phyloP scores from a whole-genome alignment of 257 asterid genomes.

The Petrea volubilis region DNA sequence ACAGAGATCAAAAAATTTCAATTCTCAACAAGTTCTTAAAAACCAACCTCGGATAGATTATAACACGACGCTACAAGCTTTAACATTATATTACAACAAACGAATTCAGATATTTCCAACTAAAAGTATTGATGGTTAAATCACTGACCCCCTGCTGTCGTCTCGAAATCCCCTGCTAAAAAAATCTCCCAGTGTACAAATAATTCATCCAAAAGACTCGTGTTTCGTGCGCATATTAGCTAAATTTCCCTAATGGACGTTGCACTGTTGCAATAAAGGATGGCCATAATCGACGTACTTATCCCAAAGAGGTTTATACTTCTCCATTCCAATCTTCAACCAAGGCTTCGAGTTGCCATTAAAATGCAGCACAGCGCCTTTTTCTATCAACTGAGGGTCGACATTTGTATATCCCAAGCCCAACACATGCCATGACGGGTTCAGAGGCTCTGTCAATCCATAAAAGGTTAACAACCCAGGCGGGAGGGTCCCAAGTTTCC shows the following conservation, averaged over 20 bases:
- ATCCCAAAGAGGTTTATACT: conserved; percentile 67
- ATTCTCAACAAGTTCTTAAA: conserved; percentile 3
- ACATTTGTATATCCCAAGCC: conserved; percentile 67
- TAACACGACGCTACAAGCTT: conserved; percentile 30
- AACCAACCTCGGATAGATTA: conserved; percentile 12
- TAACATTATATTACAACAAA: conserved; percentile 37
- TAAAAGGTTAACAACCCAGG: conserved; percentile 65
- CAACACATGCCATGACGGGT: conserved; percentile 65
- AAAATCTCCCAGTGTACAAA: conserved; percentile 32
- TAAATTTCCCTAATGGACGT: conserved; percentile 38
- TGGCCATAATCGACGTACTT: conserved; percentile 57
- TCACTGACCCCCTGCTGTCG: conserved; percentile 21
- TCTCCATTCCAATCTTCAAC: conserved; percentile 71
- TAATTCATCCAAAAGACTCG: conserved; percentile 20
- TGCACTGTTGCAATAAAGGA: conserved; percentile 57
- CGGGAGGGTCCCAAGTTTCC: conserved; percentile 73
- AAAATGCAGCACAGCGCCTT: conserved; percentile 68
- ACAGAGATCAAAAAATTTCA: not conserved
- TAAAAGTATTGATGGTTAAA: conserved; percentile 20
- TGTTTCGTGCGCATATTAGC: not conserved
- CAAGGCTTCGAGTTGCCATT: conserved; percentile 74
- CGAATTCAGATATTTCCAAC: conserved; percentile 1
- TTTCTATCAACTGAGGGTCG: conserved; percentile 52
- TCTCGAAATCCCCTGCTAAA: conserved; percentile 11
- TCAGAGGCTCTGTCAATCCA: conserved; percentile 59